Conservation (phyloP, 441 rosid genomes). For the Erysimum pusillum region DNA sequence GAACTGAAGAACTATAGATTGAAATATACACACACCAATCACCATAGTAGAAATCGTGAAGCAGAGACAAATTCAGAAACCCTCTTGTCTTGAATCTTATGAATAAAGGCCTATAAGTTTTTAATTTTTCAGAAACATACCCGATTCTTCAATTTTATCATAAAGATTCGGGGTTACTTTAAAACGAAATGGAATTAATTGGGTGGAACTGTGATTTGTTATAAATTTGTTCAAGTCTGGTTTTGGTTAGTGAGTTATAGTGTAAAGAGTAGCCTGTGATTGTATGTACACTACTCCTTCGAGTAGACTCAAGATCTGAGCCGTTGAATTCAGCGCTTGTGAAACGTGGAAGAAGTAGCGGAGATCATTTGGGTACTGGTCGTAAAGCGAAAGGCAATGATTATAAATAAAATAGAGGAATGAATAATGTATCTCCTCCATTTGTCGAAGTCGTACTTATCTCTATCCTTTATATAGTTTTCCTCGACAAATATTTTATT, state of each 20-base stretch:
- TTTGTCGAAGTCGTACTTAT: slow-evolving; percentile 35
- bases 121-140: neutral
- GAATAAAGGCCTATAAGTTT: neutral
- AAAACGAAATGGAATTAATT: neutral
- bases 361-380: slow-evolving; percentile 18
- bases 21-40: neutral
- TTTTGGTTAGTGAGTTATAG: neutral
- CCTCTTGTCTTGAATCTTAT: neutral
- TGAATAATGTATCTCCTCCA: neutral
- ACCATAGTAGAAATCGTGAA: slow-evolving; percentile 35
- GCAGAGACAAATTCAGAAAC: slow-evolving; percentile 20
- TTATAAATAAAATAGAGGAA: slow-evolving; percentile 4
- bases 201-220: slow-evolving; percentile 19
- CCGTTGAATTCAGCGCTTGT: neutral
- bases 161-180: neutral
- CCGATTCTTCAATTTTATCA: rapidly evolving
- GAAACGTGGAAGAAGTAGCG: slow-evolving; percentile 15
- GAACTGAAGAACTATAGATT: neutral
- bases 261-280: slow-evolving; percentile 1
- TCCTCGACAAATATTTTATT: slow-evolving; percentile 25
- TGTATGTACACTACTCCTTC: slow-evolving; percentile 10
- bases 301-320: neutral
- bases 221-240: neutral
- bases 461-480: neutral
- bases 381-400: slow-evolving; percentile 9